phyloP scores from a whole-genome alignment of 148 eudicot genomes.

The Mesembryanthemum crystallinum region DNA sequence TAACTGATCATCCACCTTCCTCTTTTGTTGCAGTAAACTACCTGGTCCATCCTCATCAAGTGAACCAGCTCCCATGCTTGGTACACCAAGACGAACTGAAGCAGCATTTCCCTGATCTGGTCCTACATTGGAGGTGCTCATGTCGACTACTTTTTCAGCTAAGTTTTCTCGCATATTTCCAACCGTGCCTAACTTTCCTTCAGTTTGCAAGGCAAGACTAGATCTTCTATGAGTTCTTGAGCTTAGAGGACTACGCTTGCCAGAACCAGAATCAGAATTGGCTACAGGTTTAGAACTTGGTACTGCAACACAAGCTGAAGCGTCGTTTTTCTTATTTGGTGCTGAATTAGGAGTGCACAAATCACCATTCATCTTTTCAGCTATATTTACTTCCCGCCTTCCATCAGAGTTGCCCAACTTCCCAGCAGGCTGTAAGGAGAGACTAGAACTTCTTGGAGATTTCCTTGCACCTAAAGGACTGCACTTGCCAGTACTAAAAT shows the following conservation, averaged over 20 bases:
- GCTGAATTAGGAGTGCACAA: too few relatives aligned
- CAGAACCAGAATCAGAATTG: conserved; percentile 4
- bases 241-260: conserved; percentile 10
- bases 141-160: conserved; percentile 23
- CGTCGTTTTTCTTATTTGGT: too few relatives aligned
- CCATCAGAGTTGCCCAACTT: conserved; percentile 9
- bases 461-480: conserved; percentile 16
- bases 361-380: too few relatives aligned
- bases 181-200: background rate
- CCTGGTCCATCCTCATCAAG: conserved; percentile 25
- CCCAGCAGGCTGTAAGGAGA: conserved; percentile 9
- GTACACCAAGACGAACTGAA: conserved; percentile 14
- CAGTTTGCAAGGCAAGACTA: conserved; percentile 10
- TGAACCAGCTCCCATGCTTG: conserved; percentile 1
- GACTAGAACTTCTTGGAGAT: too few relatives aligned
- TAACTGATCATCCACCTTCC: conserved; percentile 37
- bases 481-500: background rate
- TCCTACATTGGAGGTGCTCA: conserved; percentile 25
- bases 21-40: conserved; percentile 35
- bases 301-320: conserved; percentile 22
- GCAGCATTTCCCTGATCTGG: conserved; percentile 20
- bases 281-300: conserved; percentile 10
- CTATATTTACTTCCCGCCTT: background rate
- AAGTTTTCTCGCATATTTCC: background rate
- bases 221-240: conserved; percentile 16